Evolutionary conservation across 345 rosid species (phyloP), one percentile per base, ranked within the genome.

Genomic region (Draba incana): DNA sequence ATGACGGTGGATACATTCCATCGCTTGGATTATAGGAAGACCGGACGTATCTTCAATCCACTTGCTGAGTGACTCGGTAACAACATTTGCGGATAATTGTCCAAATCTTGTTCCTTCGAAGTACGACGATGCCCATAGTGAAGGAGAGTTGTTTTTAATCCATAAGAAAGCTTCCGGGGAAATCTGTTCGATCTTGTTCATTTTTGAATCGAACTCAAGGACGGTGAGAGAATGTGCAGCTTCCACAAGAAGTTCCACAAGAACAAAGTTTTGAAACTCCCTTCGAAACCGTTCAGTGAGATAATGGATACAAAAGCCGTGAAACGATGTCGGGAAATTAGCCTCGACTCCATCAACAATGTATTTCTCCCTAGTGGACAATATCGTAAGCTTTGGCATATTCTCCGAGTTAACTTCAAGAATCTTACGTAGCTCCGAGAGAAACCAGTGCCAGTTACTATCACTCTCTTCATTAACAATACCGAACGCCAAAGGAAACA

Each of bases 21-120:
- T 86, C 97, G 84, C 86, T 78, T 90, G 97, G 66, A 93, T 84
- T 64, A 92, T 84, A 10, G 97, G 97, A 77, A 88, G 97, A 37
- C 90, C 84, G 0, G 92, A 83, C 30, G 96, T 85, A 50, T 88
- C 98, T 3, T 76, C 45, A 53, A 92, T 81, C 92, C 92, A 90
- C 10, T 72, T 25, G 44, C 80, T 84, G 55, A 93, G 70, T 5
- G 88, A 82, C 62, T 90, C 96, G 16, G 82, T 80, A 13, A 67
- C 30, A 24, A 92, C 84, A 61, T 85, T 88, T 8, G 94, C 94
- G 1, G 87, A 83, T 75, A 88, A 52, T 14, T 80, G 89, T 25
- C 96, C 97, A 43, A 84, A 87, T 20, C 98, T 81, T n/a, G 86
- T 77, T 24, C 98, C 96, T 72, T 90, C 90, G 43, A 82, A 93